Evolutionary conservation across 805 yeast genomes (phyloP).

Genomic region (Pichia scutulata): DNA sequence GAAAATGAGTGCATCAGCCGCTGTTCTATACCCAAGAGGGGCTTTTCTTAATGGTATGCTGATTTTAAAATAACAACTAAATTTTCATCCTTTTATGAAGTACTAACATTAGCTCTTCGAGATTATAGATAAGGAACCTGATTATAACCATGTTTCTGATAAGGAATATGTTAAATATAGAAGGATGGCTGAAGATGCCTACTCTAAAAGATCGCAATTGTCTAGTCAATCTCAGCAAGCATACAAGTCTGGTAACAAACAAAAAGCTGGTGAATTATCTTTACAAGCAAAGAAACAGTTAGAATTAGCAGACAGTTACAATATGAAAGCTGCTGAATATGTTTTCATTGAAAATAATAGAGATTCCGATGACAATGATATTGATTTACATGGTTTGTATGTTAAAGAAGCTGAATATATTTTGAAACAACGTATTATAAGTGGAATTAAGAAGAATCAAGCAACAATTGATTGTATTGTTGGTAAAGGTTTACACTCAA

Average conservation of each 20-base stretch:
- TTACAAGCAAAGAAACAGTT: conserved; percentile 56
- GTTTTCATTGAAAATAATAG: conserved; percentile 83
- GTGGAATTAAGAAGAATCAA: conserved; percentile 53
- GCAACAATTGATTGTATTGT: conserved; percentile 71
- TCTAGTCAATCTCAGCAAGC: conserved; percentile 71
- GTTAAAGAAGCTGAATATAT: conserved; percentile 83
- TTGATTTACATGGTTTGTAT: conserved; percentile 86
- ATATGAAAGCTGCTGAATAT: conserved; percentile 79
- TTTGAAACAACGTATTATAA: conserved; percentile 64
- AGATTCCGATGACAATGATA: conserved; percentile 79
- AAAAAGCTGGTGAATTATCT: conserved; percentile 64
- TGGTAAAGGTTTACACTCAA: conserved; percentile 87
- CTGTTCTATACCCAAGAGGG: conserved; percentile 19
- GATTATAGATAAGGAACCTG: conserved; percentile 26
- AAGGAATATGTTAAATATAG: conserved; percentile 56
- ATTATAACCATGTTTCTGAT: conserved; percentile 71
- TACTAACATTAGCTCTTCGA: background rate
- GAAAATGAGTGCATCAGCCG: conserved; percentile 21
- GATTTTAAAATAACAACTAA: background rate
- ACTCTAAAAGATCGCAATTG: conserved; percentile 44
- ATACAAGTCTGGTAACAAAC: conserved; percentile 65
- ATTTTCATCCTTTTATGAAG: background rate
- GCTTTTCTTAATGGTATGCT: conserved; percentile 20
- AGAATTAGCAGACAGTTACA: conserved; percentile 57
- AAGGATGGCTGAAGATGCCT: conserved; percentile 60